Base-by-base conservation (phyloP, 345 rosid species). In the Ceriops decandra region DNA sequence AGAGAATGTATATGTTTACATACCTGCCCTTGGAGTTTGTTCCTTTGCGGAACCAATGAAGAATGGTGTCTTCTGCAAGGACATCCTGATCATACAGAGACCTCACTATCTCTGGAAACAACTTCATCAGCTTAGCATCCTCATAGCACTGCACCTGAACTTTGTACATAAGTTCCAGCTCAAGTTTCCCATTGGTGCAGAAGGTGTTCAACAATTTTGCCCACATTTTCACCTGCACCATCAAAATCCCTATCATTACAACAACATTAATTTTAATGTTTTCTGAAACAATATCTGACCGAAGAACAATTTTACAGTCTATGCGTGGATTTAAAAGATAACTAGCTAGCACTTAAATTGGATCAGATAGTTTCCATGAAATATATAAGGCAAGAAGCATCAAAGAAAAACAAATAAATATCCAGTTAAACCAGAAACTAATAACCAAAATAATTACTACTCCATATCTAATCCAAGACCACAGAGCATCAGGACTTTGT, bases 111-210 rank as follows among this genome's bases (percentile, higher is more conserved):
- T 91, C 99, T 1, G 97, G 97, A 72, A 95, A 95, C 51, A 95
- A 82, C 81, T 95, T 95, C 99, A 92, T 88, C 74, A 95, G 88
- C 82, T 95, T 95, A 9, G 98, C 90, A 77, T 95, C 99, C 82
- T 92, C 99, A 33, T 95, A 92, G 78, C 96, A 95, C 72, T 95
- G 99, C 95, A 90, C 85, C 81, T 95, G 99, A 54, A 92, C 95
- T 75, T 95, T 92, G 82, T 95, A 95, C 71, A 92, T 72, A 35
- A 95, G 92, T 71, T 95, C 99, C 77, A 95, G 85, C 90, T 92
- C 91, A 62, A 92, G 90, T 76, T 87, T 95, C 47, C 90, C 95
- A 52, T 72, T 90, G 74, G 86, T 89, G 74, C 99, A 95, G 82
- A 92, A 86, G 4, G 87, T 68, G 77, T 89, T 85, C 60, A 95